Evolutionary conservation across 345 rosid genomes (phyloP).

Genomic region (Draba incana): DNA sequence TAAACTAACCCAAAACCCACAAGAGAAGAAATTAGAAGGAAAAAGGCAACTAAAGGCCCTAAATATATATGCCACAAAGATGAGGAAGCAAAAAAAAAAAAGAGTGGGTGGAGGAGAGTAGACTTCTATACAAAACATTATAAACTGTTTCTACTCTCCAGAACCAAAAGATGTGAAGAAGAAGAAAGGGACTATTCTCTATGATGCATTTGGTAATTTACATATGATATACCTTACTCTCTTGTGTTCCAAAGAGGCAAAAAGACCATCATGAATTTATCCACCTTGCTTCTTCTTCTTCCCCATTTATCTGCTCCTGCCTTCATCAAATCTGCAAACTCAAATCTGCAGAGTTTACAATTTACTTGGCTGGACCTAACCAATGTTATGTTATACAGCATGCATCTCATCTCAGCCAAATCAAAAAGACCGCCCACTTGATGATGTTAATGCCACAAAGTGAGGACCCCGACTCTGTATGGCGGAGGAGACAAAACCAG

Average conservation of each 20-base stretch:
- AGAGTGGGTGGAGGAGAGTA: slow-evolving; percentile 18
- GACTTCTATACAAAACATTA: slow-evolving; percentile 43
- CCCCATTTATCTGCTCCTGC: slow-evolving; percentile 19
- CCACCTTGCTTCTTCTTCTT: slow-evolving; percentile 31
- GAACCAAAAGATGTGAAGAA: slow-evolving; percentile 33
- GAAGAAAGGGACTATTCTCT: slow-evolving; percentile 30
- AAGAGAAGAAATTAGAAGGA: slow-evolving; percentile 14
- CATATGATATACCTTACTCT: slow-evolving; percentile 30
- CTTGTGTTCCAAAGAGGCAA: slow-evolving; percentile 20
- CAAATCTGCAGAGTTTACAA: slow-evolving; percentile 29
- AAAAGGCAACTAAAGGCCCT: slow-evolving; percentile 25
- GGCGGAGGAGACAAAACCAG: slow-evolving; percentile 20
- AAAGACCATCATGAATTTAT: slow-evolving; percentile 18
- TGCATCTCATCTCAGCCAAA: slow-evolving; percentile 25
- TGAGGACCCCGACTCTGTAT: slow-evolving; percentile 21
- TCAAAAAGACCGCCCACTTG: slow-evolving; percentile 24
- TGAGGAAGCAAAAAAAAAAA: slow-evolving; percentile 12
- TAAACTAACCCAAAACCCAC: slow-evolving; percentile 38
- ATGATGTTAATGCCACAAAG: slow-evolving; percentile 30
- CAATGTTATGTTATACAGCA: slow-evolving; percentile 28
- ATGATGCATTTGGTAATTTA: slow-evolving; percentile 40
- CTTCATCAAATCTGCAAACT: slow-evolving; percentile 27
- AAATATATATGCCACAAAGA: slow-evolving; percentile 39
- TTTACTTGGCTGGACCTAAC: slow-evolving; percentile 29
- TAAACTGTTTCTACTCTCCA: slow-evolving; percentile 39